These are phyloP conservation scores for Leavenworthia alabamica DNA, from an alignment of 345 rosid genomes.

Conservation along the genomic window DNA sequence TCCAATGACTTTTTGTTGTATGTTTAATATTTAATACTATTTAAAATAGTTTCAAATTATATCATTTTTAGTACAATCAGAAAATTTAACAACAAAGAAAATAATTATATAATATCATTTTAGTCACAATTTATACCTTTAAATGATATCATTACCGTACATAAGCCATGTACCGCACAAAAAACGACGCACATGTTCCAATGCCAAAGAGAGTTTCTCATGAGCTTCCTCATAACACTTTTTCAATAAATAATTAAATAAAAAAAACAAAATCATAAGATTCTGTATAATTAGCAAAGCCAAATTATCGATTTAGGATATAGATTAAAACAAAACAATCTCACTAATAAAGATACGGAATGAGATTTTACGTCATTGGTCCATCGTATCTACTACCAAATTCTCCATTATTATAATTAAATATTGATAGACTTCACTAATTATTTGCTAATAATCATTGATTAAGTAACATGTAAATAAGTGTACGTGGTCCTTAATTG, in stretches of 20 bases:
- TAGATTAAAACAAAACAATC: background rate
- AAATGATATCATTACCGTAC: background rate
- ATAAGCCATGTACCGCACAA: conserved; percentile 13
- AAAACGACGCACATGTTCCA: conserved; percentile 31
- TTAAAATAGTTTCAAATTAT: background rate
- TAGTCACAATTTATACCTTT: background rate
- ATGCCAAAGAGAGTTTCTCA: conserved; percentile 22
- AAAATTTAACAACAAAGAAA: no score
- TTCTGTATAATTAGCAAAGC: background rate
- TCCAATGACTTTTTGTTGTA: no score
- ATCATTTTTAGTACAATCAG: no score
- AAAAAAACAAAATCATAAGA: background rate
- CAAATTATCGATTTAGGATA: conserved; percentile 12
- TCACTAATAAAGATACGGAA: conserved; percentile 28
- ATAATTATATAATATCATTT: background rate
- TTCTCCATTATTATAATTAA: conserved; percentile 1
- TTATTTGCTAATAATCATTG: conserved; percentile 1
- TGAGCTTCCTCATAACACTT: conserved; percentile 48
- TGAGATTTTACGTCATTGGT: conserved; percentile 36
- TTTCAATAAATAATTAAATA: background rate
- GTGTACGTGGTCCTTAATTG: background rate
- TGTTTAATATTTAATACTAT: background rate
- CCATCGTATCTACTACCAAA: conserved; percentile 49
- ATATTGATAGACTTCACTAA: background rate
- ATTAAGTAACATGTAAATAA: background rate